Evolutionary conservation across 2,329 filamentous ascomycete genomes (phyloP).

Genomic region (Diaporthe ampelina): DNA sequence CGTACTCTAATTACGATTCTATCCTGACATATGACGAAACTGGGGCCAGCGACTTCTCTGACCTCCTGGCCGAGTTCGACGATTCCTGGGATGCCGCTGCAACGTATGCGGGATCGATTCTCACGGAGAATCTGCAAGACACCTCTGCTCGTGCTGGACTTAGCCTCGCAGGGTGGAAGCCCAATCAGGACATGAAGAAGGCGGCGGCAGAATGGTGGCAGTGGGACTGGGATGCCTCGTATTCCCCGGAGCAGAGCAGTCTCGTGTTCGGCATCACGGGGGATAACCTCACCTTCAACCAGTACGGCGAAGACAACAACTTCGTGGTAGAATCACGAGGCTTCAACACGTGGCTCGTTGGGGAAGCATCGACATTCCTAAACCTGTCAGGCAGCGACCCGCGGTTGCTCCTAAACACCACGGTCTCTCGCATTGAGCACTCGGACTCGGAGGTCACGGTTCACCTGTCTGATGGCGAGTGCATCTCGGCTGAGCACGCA

Average conservation of each 20-base stretch:
- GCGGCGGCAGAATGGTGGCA: slow-evolving; percentile 73
- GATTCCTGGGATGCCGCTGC: slow-evolving; percentile 60
- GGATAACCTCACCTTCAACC: slow-evolving; percentile 73
- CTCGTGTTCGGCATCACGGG: slow-evolving; percentile 68
- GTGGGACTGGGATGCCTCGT: slow-evolving; percentile 72
- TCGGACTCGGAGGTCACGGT: slow-evolving; percentile 66
- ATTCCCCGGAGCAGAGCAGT: slow-evolving; percentile 68
- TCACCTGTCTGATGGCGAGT: slow-evolving; percentile 65
- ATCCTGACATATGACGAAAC: slow-evolving; percentile 73
- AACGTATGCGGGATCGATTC: slow-evolving; percentile 68
- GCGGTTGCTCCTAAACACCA: slow-evolving; percentile 70
- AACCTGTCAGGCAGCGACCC: slow-evolving; percentile 60
- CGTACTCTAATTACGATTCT: slow-evolving; percentile 69
- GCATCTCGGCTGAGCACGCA: slow-evolving; percentile 72
- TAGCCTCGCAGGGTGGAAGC: slow-evolving; percentile 73
- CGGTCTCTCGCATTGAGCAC: slow-evolving; percentile 69
- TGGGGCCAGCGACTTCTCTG: slow-evolving; percentile 65
- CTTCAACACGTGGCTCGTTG: slow-evolving; percentile 69
- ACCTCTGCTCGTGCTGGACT: slow-evolving; percentile 71
- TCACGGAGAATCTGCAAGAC: slow-evolving; percentile 73
- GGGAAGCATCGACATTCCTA: slow-evolving; percentile 71
- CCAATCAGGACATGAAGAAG: slow-evolving; percentile 65
- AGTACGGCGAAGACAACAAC: slow-evolving; percentile 73
- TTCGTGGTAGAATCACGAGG: slow-evolving; percentile 73
- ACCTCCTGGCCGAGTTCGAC: slow-evolving; percentile 65